A percentile compares a stretch with the other conserved stretches of the same genome.
phyloP scores from a whole-genome alignment of 495 filamentous ascomycete genomes.

The Hapsidospora chrysogenum region DNA sequence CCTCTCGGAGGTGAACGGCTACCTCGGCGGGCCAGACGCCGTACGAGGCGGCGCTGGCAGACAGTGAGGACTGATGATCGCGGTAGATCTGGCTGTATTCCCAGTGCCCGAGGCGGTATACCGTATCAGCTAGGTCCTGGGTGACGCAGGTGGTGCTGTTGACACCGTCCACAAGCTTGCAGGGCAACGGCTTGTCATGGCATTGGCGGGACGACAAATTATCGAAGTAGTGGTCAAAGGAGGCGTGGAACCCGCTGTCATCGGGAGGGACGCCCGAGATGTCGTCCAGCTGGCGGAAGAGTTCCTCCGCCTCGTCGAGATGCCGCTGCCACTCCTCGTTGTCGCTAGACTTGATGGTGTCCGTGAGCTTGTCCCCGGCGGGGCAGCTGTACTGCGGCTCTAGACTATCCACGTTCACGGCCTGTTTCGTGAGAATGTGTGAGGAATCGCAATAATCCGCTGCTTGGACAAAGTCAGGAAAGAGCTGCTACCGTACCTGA shows the following conservation, averaged over 20 bases:
- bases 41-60: constrained; percentile 30
- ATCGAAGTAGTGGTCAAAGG: constrained; percentile 59
- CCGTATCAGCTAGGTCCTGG: constrained; percentile 34
- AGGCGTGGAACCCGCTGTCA: constrained; percentile 40
- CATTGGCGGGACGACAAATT: constrained; percentile 54
- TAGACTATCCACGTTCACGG: constrained; percentile 39
- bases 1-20: constrained; percentile 35
- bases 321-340: constrained; percentile 37
- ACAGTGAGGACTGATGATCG: constrained; percentile 36
- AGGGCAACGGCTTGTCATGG: constrained; percentile 45
- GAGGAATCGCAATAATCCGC: neutral
- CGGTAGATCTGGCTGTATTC: constrained; percentile 57
- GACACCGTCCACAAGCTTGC: constrained; percentile 21
- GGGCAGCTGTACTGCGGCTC: constrained; percentile 46
- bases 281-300: constrained; percentile 36
- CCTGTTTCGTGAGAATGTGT: constrained; percentile 7
- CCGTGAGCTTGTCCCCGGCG: constrained; percentile 24
- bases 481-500: constrained; percentile 12
- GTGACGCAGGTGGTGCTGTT: constrained; percentile 34
- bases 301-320: constrained; percentile 29
- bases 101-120: constrained; percentile 52
- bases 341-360: constrained; percentile 26
- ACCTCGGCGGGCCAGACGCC: constrained; percentile 52
- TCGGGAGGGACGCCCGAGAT: constrained; percentile 38
- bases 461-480: neutral